These are phyloP conservation scores for Eucalyptus erythrocorys DNA, from an alignment of 345 rosid genomes.

Conservation along the genomic window DNA sequence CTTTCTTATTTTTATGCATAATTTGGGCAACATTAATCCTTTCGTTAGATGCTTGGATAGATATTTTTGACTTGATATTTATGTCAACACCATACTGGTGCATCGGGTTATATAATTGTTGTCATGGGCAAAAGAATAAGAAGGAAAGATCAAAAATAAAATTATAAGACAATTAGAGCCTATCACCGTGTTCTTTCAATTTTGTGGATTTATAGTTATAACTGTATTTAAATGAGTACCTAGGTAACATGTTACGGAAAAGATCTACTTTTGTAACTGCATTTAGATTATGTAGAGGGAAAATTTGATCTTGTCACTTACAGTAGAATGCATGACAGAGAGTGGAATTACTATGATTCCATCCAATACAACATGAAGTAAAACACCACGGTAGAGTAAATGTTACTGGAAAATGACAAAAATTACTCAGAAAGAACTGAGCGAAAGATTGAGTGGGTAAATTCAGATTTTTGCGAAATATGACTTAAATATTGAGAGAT, in stretches of 20 bases:
- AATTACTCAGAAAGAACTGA: not conserved
- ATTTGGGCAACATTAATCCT: not conserved
- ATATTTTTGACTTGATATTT: not conserved
- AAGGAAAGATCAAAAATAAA: fast-evolving
- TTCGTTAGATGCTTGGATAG: too few species aligned
- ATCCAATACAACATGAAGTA: not conserved
- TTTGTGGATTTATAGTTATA: not conserved
- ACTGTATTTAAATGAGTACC: fast-evolving
- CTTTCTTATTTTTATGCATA: not conserved
- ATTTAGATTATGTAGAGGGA: fast-evolving
- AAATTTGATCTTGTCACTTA: not conserved
- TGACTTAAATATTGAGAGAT: not conserved
- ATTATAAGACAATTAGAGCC: too few species aligned
- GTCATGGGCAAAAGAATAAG: fast-evolving
- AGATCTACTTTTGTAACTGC: fast-evolving
- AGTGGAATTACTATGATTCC: not conserved
- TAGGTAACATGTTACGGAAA: not conserved
- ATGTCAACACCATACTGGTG: fast-evolving
- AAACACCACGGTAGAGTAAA: not conserved
- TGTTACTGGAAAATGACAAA: not conserved
- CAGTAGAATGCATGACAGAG: not conserved
- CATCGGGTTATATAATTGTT: fast-evolving
- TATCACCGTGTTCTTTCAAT: too few species aligned
- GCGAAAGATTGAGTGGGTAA: not conserved
- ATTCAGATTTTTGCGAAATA: not conserved